Percentiles rank a stretch among this genome's conserved stretches.
Conservation (phyloP, 2,329 filamentous ascomycete genomes). For the Pseudogymnoascus sp. region DNA sequence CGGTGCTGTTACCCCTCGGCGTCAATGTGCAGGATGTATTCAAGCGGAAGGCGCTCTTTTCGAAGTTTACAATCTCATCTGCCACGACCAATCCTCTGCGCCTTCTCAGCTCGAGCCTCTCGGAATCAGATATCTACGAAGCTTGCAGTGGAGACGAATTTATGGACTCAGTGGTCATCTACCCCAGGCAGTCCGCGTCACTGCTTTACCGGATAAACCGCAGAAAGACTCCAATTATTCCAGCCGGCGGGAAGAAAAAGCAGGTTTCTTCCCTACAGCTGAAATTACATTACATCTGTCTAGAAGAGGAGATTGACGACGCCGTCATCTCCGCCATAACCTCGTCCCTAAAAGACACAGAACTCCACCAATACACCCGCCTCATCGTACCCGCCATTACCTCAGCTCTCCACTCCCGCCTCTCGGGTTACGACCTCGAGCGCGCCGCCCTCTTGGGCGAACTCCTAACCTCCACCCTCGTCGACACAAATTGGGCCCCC, state of each 20-base stretch:
- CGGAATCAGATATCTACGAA: constrained; percentile 61
- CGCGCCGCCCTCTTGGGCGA: constrained; percentile 45
- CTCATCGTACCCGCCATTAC: constrained; percentile 39
- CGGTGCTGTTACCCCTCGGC: constrained; percentile 72
- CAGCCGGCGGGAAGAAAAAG: constrained; percentile 19
- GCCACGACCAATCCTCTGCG: constrained; percentile 67
- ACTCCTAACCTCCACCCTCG: constrained; percentile 41
- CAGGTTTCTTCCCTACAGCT: constrained; percentile 49
- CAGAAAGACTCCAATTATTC: constrained; percentile 32
- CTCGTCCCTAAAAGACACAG: constrained; percentile 32
- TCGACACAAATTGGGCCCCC: constrained; percentile 39
- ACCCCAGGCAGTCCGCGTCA: constrained; percentile 72
- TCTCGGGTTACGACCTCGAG: constrained; percentile 48
- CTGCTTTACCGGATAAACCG: constrained; percentile 70
- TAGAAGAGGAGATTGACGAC: constrained; percentile 64
- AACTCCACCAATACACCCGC: constrained; percentile 39
- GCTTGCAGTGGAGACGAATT: constrained; percentile 51
- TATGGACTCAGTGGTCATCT: constrained; percentile 53
- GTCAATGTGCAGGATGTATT: constrained; percentile 97
- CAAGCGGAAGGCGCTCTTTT: constrained; percentile 74
- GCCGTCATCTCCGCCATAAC: constrained; percentile 39
- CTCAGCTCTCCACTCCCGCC: constrained; percentile 34
- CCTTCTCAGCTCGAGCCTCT: constrained; percentile 61
- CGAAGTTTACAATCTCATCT: constrained; percentile 83
- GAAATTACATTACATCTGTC: constrained; percentile 64